Evolutionary conservation across 2,329 filamentous ascomycete genomes (phyloP).

Genomic region (Phialophora verrucosa): DNA sequence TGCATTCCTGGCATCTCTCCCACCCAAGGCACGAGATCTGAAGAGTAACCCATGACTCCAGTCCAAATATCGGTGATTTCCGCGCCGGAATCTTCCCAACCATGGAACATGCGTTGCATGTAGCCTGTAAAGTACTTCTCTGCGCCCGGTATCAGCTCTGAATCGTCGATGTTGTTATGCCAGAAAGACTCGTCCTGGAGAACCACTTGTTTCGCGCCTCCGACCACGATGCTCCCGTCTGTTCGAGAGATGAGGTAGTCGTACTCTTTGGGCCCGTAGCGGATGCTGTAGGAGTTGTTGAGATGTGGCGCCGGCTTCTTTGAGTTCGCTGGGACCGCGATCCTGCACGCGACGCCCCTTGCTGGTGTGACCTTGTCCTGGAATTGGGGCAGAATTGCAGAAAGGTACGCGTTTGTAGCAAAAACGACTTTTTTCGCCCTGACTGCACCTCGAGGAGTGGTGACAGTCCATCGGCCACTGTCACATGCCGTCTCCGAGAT

Average conservation of each 20-base stretch:
- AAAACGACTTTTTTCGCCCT: slow-evolving; percentile 69
- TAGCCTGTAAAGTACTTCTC: slow-evolving; percentile 49
- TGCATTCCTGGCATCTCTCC: slow-evolving; percentile 54
- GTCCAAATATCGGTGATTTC: slow-evolving; percentile 47
- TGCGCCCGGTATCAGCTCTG: slow-evolving; percentile 43
- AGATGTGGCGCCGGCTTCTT: slow-evolving; percentile 39
- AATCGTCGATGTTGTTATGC: slow-evolving; percentile 56
- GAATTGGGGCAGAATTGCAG: slow-evolving; percentile 72
- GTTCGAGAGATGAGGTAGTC: slow-evolving; percentile 71
- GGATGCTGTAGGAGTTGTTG: slow-evolving; percentile 65
- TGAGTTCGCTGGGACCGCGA: slow-evolving; percentile 51
- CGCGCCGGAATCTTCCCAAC: slow-evolving; percentile 50
- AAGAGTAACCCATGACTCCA: slow-evolving; percentile 60
- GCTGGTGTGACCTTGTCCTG: slow-evolving; percentile 76
- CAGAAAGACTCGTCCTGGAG: slow-evolving; percentile 45
- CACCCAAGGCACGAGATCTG: slow-evolving; percentile 59
- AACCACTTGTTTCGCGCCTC: slow-evolving; percentile 61
- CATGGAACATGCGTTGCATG: slow-evolving; percentile 47
- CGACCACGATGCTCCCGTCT: slow-evolving; percentile 63
- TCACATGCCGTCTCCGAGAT: slow-evolving; percentile 41
- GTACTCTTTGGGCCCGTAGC: slow-evolving; percentile 64
- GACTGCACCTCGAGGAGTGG: slow-evolving; percentile 73
- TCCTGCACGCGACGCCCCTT: slow-evolving; percentile 58
- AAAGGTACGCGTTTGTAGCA: slow-evolving; percentile 84
- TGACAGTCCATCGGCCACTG: slow-evolving; percentile 65